Evolutionary conservation across 805 yeast genomes (phyloP).

Genomic region (Candida tibetensis): DNA sequence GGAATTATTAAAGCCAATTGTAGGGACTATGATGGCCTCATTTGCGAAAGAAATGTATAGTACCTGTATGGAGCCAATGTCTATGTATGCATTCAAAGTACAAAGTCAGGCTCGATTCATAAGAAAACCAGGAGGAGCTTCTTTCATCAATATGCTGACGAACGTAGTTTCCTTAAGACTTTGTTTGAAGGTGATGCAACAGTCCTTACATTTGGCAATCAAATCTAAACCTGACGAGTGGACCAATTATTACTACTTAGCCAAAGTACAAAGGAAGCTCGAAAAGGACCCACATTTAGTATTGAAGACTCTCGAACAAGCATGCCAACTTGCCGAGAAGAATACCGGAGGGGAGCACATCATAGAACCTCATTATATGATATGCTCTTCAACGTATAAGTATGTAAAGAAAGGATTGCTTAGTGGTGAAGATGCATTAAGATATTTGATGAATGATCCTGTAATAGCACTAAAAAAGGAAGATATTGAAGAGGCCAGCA

Average conservation of each 20-base stretch:
- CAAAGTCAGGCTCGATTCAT: conserved; percentile 35
- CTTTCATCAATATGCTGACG: conserved; percentile 22
- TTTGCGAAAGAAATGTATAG: conserved; percentile 59
- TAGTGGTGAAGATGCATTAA: conserved; percentile 34
- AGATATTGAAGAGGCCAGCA: background rate
- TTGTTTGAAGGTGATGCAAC: conserved; percentile 39
- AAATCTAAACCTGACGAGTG: conserved; percentile 50
- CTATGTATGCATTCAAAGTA: conserved; percentile 53
- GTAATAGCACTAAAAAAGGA: conserved; percentile 13
- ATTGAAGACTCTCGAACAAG: conserved; percentile 39
- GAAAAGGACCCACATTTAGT: conserved; percentile 28
- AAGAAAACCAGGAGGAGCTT: conserved; percentile 22
- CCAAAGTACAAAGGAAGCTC: conserved; percentile 58
- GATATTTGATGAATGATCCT: conserved; percentile 37
- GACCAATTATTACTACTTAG: conserved; percentile 55
- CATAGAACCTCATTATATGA: conserved; percentile 75
- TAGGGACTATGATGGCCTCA: conserved; percentile 47
- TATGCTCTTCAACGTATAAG: conserved; percentile 60
- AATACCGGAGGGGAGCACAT: conserved; percentile 50
- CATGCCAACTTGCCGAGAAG: conserved; percentile 44
- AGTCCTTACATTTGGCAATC: conserved; percentile 48
- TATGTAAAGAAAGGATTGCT: conserved; percentile 40
- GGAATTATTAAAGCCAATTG: conserved; percentile 28
- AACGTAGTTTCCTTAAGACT: conserved; percentile 21
- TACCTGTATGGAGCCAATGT: conserved; percentile 64